Conservation (phyloP, 208 protist species). For the Crithidia acanthocephali region DNA sequence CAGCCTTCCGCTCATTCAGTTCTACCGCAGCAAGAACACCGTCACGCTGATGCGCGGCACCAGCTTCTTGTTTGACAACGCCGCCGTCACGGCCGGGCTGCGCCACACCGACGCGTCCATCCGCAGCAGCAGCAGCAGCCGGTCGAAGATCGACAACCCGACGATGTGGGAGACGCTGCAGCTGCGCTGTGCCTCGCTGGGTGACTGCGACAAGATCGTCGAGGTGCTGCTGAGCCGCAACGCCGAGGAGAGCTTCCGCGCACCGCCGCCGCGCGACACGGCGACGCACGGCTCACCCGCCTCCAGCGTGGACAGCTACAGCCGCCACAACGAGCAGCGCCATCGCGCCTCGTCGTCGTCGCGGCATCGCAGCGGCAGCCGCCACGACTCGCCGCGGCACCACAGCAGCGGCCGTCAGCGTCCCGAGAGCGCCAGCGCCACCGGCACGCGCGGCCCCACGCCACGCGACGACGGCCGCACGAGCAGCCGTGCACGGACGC, state of each 20-base stretch:
- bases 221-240: slow-evolving; percentile 52
- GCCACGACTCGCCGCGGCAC: slow-evolving; percentile 5
- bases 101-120: slow-evolving; percentile 15
- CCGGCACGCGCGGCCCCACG: slow-evolving; percentile 6
- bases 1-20: slow-evolving; percentile 64
- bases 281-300: slow-evolving; percentile 11
- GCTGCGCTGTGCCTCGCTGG: slow-evolving; percentile 42
- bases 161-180: slow-evolving; percentile 55
- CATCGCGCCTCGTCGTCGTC: too few species aligned
- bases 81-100: slow-evolving; percentile 42
- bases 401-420: neutral
- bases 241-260: slow-evolving; percentile 40
- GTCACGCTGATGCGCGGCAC: slow-evolving; percentile 56
- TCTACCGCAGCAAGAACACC: slow-evolving; percentile 48
- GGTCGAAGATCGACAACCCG: slow-evolving; percentile 35
- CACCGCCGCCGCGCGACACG: slow-evolving; percentile 28
- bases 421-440: neutral
- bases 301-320: slow-evolving; percentile 37
- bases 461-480: slow-evolving; percentile 3
- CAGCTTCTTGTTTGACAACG: slow-evolving; percentile 76
- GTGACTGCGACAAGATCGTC: slow-evolving; percentile 49
- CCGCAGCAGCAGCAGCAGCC: slow-evolving; percentile 23
- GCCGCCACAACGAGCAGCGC: slow-evolving; percentile 29
- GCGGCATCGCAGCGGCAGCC: slow-evolving; percentile 16
- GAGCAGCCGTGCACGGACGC: slow-evolving; percentile 8